Base-by-base conservation (phyloP, 371 early-diverging fungal species). In the Mortierella sp. region DNA sequence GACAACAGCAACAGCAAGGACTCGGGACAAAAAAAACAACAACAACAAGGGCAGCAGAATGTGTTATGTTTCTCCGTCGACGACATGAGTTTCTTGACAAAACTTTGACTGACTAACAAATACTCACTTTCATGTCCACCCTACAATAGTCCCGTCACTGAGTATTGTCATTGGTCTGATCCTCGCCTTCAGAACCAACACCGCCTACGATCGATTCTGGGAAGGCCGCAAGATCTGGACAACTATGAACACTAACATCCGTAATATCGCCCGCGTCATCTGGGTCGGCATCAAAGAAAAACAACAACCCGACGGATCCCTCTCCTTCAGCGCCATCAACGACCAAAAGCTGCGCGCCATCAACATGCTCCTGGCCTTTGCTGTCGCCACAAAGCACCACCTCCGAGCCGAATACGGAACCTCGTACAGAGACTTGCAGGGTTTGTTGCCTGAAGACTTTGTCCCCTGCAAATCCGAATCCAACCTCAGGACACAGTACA, bases 111-210 rank as follows among this genome's bases (percentile, higher is more conserved):
- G 14, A 46, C 48, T 46, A 14, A 5, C 51, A 51, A 21, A 4
- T 12, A 18, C 43, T 60, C 48, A 21, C 32, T 29, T 6, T 11
- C 24, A 16, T 21, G 1, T 38, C 29, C 70, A 11, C 5, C 38
- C 24, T 16, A 54, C 5, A 24, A 54, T 76, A 90, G 91, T 93
- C 18, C 88, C 90, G 11, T 91, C 90, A 14, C 82, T 95, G 29
- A 91, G 93, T 74, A 92, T 94, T 18, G 93, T 94, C 7, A 89
- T 96, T 7, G 94, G 93, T 87, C 77, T 95, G 77, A 88, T 95
- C 41, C 88, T 95, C 58, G 95, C 94, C 54, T 96, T 96, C 88
- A 90, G 96, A 74, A 96, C 95, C 79, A 95, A 96, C 86, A 94
- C 95, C 2, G 91, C 95, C 1, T 96, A 96, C 84, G 95, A 94